A percentile compares a stretch with the other conserved stretches of the same genome.
phyloP scores from a whole-genome alignment of 75 land plant genomes.

The Picea glauca region DNA sequence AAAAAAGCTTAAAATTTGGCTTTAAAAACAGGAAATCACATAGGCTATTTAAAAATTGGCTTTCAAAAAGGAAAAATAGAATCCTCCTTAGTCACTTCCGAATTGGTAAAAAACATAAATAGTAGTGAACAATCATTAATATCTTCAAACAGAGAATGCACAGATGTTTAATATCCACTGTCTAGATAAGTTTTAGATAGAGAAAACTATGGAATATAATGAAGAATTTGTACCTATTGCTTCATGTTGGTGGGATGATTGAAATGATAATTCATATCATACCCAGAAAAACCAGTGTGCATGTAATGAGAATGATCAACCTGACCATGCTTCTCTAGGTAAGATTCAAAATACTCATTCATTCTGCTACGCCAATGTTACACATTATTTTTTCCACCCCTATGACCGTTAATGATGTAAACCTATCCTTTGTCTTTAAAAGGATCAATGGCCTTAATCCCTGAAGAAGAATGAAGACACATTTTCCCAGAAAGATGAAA shows the following conservation, averaged over 20 bases:
- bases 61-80: no score
- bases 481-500: no score
- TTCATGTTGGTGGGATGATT: slow-evolving; percentile 70
- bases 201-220: slow-evolving; percentile 58
- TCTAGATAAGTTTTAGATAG: slow-evolving; percentile 52
- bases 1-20: not conserved
- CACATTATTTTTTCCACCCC: no score
- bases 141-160: not conserved
- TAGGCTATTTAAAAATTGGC: not conserved
- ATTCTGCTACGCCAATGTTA: not conserved
- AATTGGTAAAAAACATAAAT: not conserved
- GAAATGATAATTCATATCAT: slow-evolving; percentile 58
- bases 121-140: slow-evolving; percentile 15
- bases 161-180: slow-evolving; percentile 1
- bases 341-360: slow-evolving; percentile 58
- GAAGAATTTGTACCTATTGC: slow-evolving; percentile 34
- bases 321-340: slow-evolving; percentile 68
- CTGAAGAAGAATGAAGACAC: no score
- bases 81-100: no score
- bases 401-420: no score
- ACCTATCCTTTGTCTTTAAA: no score
- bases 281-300: slow-evolving; percentile 72
- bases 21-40: no score
- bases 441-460: no score
- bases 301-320: slow-evolving; percentile 61